A percentile compares a stretch with the other conserved stretches of the same genome.
Conservation (phyloP, 2,329 filamentous ascomycete genomes). For the Colletotrichum scovillei region DNA sequence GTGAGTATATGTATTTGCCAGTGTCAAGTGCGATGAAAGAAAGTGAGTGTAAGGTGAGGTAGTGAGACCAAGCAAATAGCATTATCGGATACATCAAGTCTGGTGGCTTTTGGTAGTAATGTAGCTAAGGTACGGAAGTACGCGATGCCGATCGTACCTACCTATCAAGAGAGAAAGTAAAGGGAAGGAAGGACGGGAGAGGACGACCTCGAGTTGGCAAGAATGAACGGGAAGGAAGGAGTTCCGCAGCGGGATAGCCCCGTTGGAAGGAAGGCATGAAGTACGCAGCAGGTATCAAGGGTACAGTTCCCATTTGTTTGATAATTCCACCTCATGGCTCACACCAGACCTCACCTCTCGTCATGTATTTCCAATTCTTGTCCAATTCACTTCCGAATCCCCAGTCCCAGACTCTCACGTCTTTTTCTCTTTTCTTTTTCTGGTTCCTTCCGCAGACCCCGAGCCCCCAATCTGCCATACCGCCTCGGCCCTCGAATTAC, state of each 20-base stretch:
- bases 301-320: not conserved
- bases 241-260: not conserved
- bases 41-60: not conserved
- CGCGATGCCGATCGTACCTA: too few relatives aligned
- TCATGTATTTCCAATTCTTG: not conserved
- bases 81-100: too few relatives aligned
- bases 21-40: not conserved
- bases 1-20: too few relatives aligned
- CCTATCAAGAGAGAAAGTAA: not conserved
- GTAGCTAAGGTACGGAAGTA: not conserved
- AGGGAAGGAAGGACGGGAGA: too few relatives aligned
- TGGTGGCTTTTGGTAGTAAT: too few relatives aligned
- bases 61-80: too few relatives aligned
- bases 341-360: too few relatives aligned
- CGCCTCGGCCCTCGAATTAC: not conserved
- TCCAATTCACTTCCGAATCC: not conserved
- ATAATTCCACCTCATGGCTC: not conserved
- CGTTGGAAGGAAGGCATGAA: not conserved
- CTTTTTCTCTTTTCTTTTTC: not conserved
- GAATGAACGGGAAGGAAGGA: not conserved
- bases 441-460: not conserved
- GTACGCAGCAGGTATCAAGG: not conserved
- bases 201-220: not conserved
- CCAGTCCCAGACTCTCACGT: too few relatives aligned
- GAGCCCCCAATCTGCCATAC: not conserved